Base-by-base conservation (phyloP, 345 rosid genomes). In the thale cress (Arabidopsis thaliana) region DNA sequence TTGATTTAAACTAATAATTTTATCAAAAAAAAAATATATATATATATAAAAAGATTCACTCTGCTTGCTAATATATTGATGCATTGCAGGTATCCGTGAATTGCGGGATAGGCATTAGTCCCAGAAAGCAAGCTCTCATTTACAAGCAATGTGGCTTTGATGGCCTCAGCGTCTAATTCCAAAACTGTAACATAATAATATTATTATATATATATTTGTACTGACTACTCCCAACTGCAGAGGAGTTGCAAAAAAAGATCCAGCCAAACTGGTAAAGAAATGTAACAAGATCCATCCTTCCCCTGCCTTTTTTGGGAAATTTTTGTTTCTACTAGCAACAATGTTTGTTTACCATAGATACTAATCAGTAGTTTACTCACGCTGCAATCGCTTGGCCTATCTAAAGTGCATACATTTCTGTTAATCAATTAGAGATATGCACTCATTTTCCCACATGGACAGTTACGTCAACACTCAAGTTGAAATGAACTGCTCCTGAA, bases 71-170 rank as follows among this genome's bases (percentile, higher is more conserved):
- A 28, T 28, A 28, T 28, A 28, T 28, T 2, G 4, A 28, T 28
- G 32, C 32, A 28, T 46, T 71, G 78, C 89, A 92, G 99, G 99
- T 93, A 45, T 95, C 94, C 0, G 97, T 95, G 72, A 87, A 92
- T 66, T 95, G 98, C 58, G 94, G 93, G 30, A 85, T 92, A 58
- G 97, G 82, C 66, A 90, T 95, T 40, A 95, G 99, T 80, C 99
- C 99, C 24, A 89, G 88, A 80, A 90, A 89, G 82, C 97, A 95
- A 78, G 76, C 98, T 71, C 87, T 95, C 40, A 90, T 90, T 5
- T 85, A 87, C 86, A 95, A 95, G 87, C 97, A 90, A 60, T 95
- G 99, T 80, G 99, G 99, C 50, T 95, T 95, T 73, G 99, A 95
- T 75, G 99, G 99, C 58, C 68, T 95, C 71, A 86, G 81, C 65